Evolutionary conservation across 257 asterid genomes (phyloP), one percentile per base, ranked within the genome.

Genomic region (Verbascum thapsus): DNA sequence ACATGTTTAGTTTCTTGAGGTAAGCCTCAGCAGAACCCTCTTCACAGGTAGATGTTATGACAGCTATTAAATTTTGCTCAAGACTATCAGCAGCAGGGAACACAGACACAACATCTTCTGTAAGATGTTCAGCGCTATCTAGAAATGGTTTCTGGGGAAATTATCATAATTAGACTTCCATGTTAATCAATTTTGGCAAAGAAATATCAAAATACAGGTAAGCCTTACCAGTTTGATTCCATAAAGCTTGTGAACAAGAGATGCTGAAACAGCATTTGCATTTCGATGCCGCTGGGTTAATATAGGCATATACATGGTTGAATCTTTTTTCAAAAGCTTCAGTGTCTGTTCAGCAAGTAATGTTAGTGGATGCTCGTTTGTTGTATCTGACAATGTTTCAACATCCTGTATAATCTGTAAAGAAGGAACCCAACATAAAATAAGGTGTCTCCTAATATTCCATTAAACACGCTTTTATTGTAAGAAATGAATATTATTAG

Each of bases 11-110:
- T 69, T 83, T 92, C 81, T 77, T 84, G 61, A 79, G 61, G 73
- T 85, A 85, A 53, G 80, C 75, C 60, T 89, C 95, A 64, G 91
- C 87, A 74, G 82, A 67, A 57, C 95, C 97, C 72, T 85, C 97
- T 73, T 81, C 83, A 79, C 91, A 87, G 54, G 84, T 71, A 54
- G 94, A 84, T 53, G 66, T 68, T 67, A 92, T 82, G 67, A 79
- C 80, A 72, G 81, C 81, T 58, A 83, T 68, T 61, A 89, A 68
- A 72, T 70, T 81, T 64, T 84, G 85, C 78, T 92, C 97, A 68
- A 89, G 91, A 85, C 75, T 76, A 72, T 92, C 88, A 76, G 99
- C 97, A 73, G 95, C 90, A 26, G 96, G 97, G 73, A 92, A 77
- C 73, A 92, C 97, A 55, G 97, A 85, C 32, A 85, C 92, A 69